Evolutionary conservation across 2,329 filamentous ascomycete genomes (phyloP).

Genomic region (Intubia oerlemansii): DNA sequence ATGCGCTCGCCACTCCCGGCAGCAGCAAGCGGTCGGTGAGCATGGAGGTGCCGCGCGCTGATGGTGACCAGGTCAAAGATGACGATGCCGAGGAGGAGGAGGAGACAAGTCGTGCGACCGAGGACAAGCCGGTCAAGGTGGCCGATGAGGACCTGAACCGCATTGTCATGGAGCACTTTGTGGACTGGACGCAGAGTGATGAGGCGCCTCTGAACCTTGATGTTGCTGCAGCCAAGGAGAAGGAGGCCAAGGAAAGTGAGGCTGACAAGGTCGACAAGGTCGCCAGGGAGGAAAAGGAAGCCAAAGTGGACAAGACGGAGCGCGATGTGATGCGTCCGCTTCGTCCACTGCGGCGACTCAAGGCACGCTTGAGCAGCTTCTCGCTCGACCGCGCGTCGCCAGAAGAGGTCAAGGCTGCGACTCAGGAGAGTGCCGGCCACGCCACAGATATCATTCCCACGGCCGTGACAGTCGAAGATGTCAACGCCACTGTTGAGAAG

Average conservation of each 20-base stretch:
- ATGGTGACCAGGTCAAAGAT: no score
- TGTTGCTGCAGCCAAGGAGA: not conserved
- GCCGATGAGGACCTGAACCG: not conserved
- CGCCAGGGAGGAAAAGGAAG: constrained; percentile 2
- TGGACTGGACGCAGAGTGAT: constrained; percentile 39
- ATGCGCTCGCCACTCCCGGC: not conserved
- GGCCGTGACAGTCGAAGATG: constrained; percentile 1
- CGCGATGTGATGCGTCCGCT: no score
- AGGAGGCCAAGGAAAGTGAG: not conserved
- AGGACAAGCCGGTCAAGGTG: not conserved
- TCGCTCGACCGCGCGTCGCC: no score
- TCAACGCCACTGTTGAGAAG: not conserved
- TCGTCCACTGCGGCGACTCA: constrained; percentile 27
- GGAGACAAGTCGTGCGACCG: no score
- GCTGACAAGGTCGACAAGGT: not conserved
- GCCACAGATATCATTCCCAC: no score
- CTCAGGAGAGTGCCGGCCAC: no score
- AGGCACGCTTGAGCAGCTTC: constrained; percentile 17
- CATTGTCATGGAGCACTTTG: constrained; percentile 17
- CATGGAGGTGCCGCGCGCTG: no score
- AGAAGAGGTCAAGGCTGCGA: no score
- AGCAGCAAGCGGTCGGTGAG: no score
- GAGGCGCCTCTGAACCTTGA: constrained; percentile 12
- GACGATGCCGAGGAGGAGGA: no score
- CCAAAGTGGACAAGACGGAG: no score